phyloP scores from a whole-genome alignment of 129 eudicot species.

The Lactuca sativa region DNA sequence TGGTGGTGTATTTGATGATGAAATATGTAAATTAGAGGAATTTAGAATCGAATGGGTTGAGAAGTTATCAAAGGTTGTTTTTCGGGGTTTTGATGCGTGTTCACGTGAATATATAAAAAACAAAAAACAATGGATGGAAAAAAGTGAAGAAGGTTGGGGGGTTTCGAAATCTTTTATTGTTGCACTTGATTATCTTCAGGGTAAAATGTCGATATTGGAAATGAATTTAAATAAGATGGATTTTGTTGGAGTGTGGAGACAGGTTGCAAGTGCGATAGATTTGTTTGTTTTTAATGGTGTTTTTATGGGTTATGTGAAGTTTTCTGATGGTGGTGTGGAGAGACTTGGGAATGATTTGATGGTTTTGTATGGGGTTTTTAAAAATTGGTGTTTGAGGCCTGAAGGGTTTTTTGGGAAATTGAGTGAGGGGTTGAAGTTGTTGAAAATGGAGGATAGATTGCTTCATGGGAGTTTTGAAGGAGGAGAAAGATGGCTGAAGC shows the following conservation, averaged over 20 bases:
- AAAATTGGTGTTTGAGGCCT: conserved; percentile 87
- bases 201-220: conserved; percentile 56
- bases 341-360: conserved; percentile 61
- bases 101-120: conserved; percentile 75
- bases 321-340: conserved; percentile 67
- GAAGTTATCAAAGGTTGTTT: conserved; percentile 63
- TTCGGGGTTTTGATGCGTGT: conserved; percentile 78
- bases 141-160: conserved; percentile 59
- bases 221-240: conserved; percentile 64
- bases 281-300: conserved; percentile 51
- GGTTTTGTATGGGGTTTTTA: conserved; percentile 70
- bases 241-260: conserved; percentile 82
- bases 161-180: conserved; percentile 67
- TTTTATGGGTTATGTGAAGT: conserved; percentile 57
- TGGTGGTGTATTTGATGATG: conserved; percentile 50
- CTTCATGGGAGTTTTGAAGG: conserved; percentile 36
- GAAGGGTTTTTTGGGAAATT: conserved; percentile 85
- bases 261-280: conserved; percentile 63
- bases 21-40: conserved; percentile 60
- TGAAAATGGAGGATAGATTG: conserved; percentile 61
- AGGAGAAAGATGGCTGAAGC: conserved; percentile 68
- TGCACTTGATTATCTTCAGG: conserved; percentile 81
- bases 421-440: conserved; percentile 70
- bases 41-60: conserved; percentile 86
- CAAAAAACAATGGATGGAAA: conserved; percentile 85